These are phyloP conservation scores for Arctostaphylos glauca DNA, from an alignment of 148 eudicot species.

Conservation along the genomic window DNA sequence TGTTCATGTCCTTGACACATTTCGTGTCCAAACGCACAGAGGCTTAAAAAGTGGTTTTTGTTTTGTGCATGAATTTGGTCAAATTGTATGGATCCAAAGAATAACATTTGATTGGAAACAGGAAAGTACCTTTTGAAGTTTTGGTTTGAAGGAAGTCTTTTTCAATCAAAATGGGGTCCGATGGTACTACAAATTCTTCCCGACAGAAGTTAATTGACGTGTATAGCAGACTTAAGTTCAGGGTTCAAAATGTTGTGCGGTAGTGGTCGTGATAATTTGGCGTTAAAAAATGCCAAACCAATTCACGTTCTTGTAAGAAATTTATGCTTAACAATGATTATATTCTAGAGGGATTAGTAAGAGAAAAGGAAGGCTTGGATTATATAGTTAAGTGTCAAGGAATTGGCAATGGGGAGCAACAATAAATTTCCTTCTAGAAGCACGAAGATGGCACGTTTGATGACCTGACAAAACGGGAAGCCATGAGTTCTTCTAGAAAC, in stretches of 20 bases:
- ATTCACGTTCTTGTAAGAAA: not conserved
- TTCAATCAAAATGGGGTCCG: not conserved
- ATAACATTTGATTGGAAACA: too few species aligned
- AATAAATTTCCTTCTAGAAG: too few species aligned
- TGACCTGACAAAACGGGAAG: not conserved
- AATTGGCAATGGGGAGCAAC: not conserved
- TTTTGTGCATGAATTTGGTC: too few species aligned
- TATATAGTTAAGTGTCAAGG: not conserved
- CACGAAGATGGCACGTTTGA: not conserved
- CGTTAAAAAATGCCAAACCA: not conserved
- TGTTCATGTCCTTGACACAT: not conserved
- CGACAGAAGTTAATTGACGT: not conserved
- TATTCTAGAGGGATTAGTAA: not conserved
- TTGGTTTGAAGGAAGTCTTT: slow-evolving; percentile 7
- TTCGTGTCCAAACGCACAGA: not conserved
- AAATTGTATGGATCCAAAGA: too few species aligned
- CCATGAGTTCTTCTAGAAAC: not conserved
- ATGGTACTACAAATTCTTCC: not conserved
- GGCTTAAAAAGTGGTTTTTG: too few species aligned
- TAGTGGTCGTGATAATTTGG: not conserved
- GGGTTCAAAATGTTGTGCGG: not conserved
- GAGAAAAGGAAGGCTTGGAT: not conserved
- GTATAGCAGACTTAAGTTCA: slow-evolving; percentile 3
- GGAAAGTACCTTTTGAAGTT: not conserved
- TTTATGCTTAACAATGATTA: not conserved